Percentiles rank a stretch among this genome's conserved stretches.
Conservation (phyloP, 2,329 filamentous ascomycete species). For the Calonectria multiphialidica region DNA sequence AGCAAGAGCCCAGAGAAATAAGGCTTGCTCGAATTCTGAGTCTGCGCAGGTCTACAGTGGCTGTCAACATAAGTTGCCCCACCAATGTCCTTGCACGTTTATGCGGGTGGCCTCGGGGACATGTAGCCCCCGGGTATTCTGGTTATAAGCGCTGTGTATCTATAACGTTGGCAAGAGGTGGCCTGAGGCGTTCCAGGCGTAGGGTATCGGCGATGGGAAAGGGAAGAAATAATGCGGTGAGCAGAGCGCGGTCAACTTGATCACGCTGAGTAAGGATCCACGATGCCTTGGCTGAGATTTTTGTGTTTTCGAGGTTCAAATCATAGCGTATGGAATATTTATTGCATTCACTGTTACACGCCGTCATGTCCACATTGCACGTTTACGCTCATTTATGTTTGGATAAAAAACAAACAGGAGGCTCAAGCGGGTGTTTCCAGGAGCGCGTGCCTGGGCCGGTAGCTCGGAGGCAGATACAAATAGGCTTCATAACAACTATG, state of each 20-base stretch:
- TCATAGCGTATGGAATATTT: constrained; percentile 27
- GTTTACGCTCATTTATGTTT: background rate
- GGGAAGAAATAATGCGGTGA: constrained; percentile 18
- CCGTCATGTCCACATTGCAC: background rate
- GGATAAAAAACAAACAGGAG: too few species aligned
- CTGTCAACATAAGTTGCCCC: constrained; percentile 26
- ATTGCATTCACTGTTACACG: constrained; percentile 8
- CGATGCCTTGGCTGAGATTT: constrained; percentile 9
- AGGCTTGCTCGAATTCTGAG: constrained; percentile 6
- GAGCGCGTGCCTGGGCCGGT: too few species aligned
- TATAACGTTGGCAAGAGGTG: constrained; percentile 31
- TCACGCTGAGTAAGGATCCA: constrained; percentile 13
- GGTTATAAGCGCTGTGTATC: constrained; percentile 26
- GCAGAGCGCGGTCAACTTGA: constrained; percentile 5
- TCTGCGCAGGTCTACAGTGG: constrained; percentile 17
- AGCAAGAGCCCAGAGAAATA: constrained; percentile 43
- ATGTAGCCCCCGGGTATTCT: background rate
- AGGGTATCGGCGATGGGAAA: constrained; percentile 33
- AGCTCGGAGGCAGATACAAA: too few species aligned
- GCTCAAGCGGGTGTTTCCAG: too few species aligned
- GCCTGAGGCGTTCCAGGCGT: constrained; percentile 44
- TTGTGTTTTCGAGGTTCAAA: constrained; percentile 15
- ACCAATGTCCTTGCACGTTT: constrained; percentile 23
- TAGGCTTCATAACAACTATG: too few species aligned
- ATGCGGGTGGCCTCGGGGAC: background rate